A percentile compares a stretch with the other conserved stretches of the same genome.
Evolutionary conservation across 176 grass and related monocot species (phyloP).

Genomic region (Dendrocalamus sinicus): DNA sequence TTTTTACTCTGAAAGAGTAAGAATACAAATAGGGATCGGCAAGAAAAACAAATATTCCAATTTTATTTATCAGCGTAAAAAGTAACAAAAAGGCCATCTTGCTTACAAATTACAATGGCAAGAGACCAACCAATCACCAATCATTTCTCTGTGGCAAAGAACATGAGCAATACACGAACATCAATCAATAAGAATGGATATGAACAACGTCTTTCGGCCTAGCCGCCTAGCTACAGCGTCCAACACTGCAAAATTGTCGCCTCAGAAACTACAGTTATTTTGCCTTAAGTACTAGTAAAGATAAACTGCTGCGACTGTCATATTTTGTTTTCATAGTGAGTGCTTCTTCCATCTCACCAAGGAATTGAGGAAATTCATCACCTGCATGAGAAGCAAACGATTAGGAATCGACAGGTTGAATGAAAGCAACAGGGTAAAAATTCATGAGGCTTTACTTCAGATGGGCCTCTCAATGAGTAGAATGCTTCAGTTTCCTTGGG

Average conservation of each 20-base stretch:
- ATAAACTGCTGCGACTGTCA: background rate
- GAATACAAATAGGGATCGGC: background rate
- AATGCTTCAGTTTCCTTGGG: constrained; percentile 81
- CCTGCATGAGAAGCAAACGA: constrained; percentile 42
- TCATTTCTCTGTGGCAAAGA: constrained; percentile 22
- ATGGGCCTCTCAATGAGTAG: constrained; percentile 89
- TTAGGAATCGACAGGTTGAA: constrained; percentile 12
- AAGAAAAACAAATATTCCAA: background rate
- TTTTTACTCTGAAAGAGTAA: background rate
- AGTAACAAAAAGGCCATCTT: background rate
- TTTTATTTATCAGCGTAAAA: constrained; percentile 32
- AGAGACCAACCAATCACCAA: constrained; percentile 10
- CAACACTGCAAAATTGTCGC: constrained; percentile 46
- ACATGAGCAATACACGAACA: constrained; percentile 14
- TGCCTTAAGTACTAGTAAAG: background rate
- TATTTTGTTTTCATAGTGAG: background rate
- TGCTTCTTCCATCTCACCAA: constrained; percentile 81
- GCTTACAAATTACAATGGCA: constrained; percentile 38
- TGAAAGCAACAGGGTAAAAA: background rate
- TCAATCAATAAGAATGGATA: constrained; percentile 40
- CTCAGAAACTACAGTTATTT: constrained; percentile 12
- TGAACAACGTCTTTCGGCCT: background rate
- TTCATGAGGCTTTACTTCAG: constrained; percentile 56
- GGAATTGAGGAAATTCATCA: constrained; percentile 75
- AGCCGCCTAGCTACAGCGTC: constrained; percentile 42